phyloP scores from a whole-genome alignment of 352 stramenopile genomes.

The Globisporangium spinosum region DNA sequence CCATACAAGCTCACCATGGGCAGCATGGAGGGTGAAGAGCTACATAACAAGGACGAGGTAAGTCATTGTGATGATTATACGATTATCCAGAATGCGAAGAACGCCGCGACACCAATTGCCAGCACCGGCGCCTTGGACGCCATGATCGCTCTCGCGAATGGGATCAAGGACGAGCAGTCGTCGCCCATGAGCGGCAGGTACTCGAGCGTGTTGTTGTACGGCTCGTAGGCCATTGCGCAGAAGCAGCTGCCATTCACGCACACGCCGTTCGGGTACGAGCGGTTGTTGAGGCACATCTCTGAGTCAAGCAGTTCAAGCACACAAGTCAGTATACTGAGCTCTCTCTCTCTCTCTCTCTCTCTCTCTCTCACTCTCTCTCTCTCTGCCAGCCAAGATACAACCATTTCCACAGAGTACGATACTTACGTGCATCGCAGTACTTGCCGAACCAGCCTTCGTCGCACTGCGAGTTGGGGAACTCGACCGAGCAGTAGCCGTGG shows the following conservation, averaged over 20 bases:
- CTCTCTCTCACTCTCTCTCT: background rate
- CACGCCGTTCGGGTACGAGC: conserved; percentile 93
- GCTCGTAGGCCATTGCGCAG: conserved; percentile 91
- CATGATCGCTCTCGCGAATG: conserved; percentile 41
- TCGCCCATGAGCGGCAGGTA: conserved; percentile 79
- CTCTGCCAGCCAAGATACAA: background rate
- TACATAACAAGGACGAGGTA: background rate
- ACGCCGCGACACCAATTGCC: background rate
- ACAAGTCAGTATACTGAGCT: background rate
- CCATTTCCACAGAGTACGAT: background rate
- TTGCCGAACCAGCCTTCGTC: conserved; percentile 94
- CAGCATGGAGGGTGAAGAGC: background rate
- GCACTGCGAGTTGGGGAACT: conserved; percentile 94
- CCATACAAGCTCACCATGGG: background rate
- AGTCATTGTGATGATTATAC: background rate
- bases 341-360: background rate
- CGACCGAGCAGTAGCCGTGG: conserved; percentile 94
- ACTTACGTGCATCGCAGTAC: conserved; percentile 84
- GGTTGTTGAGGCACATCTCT: conserved; percentile 96
- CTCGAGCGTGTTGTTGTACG: conserved; percentile 92
- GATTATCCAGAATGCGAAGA: conserved; percentile 13
- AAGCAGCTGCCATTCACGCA: conserved; percentile 91
- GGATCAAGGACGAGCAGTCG: conserved; percentile 80
- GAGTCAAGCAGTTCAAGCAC: background rate
- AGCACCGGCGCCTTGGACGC: conserved; percentile 3